Base-by-base conservation (phyloP, 306 rosid genomes). In the Senna tora region DNA sequence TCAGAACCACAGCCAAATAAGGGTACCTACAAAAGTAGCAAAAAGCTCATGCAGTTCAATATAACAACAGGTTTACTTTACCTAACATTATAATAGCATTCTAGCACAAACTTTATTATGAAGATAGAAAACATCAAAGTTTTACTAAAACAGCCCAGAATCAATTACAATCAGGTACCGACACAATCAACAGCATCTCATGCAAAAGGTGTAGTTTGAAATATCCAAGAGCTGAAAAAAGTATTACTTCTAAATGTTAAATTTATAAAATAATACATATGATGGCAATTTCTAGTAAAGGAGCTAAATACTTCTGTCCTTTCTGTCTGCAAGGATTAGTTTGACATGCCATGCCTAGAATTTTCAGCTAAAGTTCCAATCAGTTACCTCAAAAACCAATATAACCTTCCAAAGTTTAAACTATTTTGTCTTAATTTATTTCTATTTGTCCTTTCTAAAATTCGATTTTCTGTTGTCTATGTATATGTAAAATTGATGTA, bases 1-100 rank as follows among this genome's bases (percentile, higher is more conserved):
- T 95, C 69, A 95, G 84, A 79, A 91, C 88, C 86, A 95, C 97
- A 14, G 99, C 99, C 56, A 89, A 75, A 77, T 95, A 95, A 67
- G 85, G 89, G 81, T 95, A 95, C 96, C 99, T 89, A 80, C 89
- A 86, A 83, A 77, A 75, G 67, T 50, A 70, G 61, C 63, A 65
- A 74, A 69, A 43, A 64, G 74, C 32, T 61, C 61, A 65, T 66
- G 74, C 30, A 62, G 71, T 84, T 75, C 81, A 77, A 73, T 25
- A 59, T 53, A 65, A 59, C 76, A 65, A n/a, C 61, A 79, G 53
- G 19, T 59, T 73, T 34, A 17, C 15, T 52, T 67, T 47, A 71
- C 74, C 49, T 32, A 61, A 17, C 56, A 41, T 42, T 54, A 67
- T 17, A 50, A 69, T 53, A 75, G 69, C 36, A 32, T 41, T 45